Conservation (phyloP, 805 yeast species). For the Ogataea parapolymorpha region DNA sequence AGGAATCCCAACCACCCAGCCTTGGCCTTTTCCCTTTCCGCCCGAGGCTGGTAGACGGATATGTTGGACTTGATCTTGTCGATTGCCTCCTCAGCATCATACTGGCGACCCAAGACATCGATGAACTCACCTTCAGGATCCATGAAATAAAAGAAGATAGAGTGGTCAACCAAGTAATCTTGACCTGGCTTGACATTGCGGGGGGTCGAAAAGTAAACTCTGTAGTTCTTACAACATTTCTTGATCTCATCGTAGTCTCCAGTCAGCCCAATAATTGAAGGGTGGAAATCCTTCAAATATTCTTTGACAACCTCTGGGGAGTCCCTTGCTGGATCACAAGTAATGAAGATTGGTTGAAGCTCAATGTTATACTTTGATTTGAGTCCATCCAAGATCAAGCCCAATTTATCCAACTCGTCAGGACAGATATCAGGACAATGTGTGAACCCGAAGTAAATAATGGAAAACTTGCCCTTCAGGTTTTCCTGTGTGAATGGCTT, state of each 20-base stretch:
- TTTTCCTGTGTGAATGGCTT: constrained; percentile 73
- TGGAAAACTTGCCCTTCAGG: constrained; percentile 71
- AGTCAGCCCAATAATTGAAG: constrained; percentile 83
- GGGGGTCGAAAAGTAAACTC: constrained; percentile 98
- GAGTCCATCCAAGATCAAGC: constrained; percentile 62
- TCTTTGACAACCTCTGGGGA: constrained; percentile 79
- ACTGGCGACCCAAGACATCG: constrained; percentile 92
- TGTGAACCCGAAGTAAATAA: constrained; percentile 94
- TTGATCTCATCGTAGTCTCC: constrained; percentile 87
- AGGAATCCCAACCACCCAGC: constrained; percentile 58
- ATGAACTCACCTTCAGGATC: constrained; percentile 97
- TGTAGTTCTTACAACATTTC: constrained; percentile 77
- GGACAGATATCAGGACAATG: constrained; percentile 99
- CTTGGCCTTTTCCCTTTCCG: constrained; percentile 63
- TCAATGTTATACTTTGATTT: constrained; percentile 51
- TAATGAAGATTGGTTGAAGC: constrained; percentile 84
- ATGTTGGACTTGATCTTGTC: constrained; percentile 73
- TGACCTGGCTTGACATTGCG: constrained; percentile 92
- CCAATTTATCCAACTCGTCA: constrained; percentile 91
- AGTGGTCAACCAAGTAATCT: constrained; percentile 95
- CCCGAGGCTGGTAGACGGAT: constrained; percentile 69
- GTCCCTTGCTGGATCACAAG: constrained; percentile 97
- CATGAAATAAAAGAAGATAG: constrained; percentile 95
- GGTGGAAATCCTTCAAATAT: constrained; percentile 87
- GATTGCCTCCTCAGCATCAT: constrained; percentile 73